Evolutionary conservation across 805 yeast genomes (phyloP), one percentile per base, ranked within the genome.

Genomic region (Torulaspora microellipsoides): DNA sequence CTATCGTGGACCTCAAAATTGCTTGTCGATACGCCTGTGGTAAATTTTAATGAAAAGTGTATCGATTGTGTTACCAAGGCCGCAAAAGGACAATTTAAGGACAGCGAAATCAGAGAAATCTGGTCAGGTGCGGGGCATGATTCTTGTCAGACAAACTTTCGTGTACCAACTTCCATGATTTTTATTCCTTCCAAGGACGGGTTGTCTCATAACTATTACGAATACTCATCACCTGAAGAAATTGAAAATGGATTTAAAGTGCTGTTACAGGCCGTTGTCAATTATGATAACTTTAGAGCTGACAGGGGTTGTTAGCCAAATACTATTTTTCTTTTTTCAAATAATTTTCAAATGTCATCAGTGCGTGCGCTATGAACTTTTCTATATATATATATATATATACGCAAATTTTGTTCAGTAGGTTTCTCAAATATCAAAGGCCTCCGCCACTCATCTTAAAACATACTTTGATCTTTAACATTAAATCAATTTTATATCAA

Each of bases 121-220:
- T 70, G 71, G 25, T 75, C 82, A 53, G 87, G 88, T 23, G 85
- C 87, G 4, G 86, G 84, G 9, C 88, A 81, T 51, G 88, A 81
- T 56, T 77, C 84, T 3, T 78, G 85, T 52, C 68, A 73, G 11
- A 76, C 81, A 2, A 67, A 74, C 10, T 46, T 62, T 6, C 65
- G 69, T 30, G 71, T 76, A 31, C 88, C 88, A 31, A 81, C 87
- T 0, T 74, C 85, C 3, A 82, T 81, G 86, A 75, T 81, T 30
- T 81, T 82, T 56, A 77, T 81, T 53, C 87, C 88, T 8, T 73
- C 81, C 30, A 72, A 64, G 50, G 80, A 76, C 52, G 86, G 86
- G 17, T 67, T 81, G 28, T 72, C 80, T 25, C 87, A 81, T 58
- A 79, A 78, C 59, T 82, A 81, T 4, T 74, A 69, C 40, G 88